Base-by-base conservation (phyloP, 352 stramenopile species). In the Phytophthora sojae region DNA sequence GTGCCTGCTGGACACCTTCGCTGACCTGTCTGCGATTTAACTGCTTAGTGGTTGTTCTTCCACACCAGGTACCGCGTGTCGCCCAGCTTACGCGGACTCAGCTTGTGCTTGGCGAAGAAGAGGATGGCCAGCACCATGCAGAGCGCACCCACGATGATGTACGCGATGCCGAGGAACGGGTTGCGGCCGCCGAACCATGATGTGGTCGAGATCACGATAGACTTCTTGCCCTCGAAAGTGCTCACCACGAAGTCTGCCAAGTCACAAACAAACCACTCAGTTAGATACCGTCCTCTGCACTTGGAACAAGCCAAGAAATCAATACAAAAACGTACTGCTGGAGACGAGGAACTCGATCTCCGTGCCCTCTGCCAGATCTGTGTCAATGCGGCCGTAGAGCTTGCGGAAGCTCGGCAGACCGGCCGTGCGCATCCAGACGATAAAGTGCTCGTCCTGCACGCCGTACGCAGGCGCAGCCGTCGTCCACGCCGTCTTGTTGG, bases 351-450 rank as follows among this genome's bases (percentile, higher is more conserved):
- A 98, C 52, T 93, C 88, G 19, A 99, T 75, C 64, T 89, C 86
- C 21, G 91, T 96, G 60, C 96, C 96, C 8, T 83, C 81, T 1
- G 83, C 74, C 57, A 99, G 90, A 61, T 97, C 89, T 64, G 85
- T 81, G 61, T 99, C 87, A 83, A 99, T 99, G 61, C 95, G 97
- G 37, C 97, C 98, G 79, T 99, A 99, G n/a, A 99, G 89, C 81
- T 99, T 99, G 49, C 98, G 95, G 85, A 99, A 99, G 54, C 88
- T 97, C 6, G 97, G 97, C n/a, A 99, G 83, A 19, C 94, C 97
- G 0, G 98, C 98, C 17, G 95, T 98, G 39, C 97, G 88, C 98
- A 99, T 99, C 98, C 98, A 99, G 17, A 99, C 98, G 50, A 99
- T 98, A 83, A 99, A 99, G 81, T 99, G 98, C 81, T 99, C 98